Evolutionary conservation across 345 rosid genomes (phyloP), one percentile per base, ranked within the genome.

Genomic region (Euphorbia lathyris): DNA sequence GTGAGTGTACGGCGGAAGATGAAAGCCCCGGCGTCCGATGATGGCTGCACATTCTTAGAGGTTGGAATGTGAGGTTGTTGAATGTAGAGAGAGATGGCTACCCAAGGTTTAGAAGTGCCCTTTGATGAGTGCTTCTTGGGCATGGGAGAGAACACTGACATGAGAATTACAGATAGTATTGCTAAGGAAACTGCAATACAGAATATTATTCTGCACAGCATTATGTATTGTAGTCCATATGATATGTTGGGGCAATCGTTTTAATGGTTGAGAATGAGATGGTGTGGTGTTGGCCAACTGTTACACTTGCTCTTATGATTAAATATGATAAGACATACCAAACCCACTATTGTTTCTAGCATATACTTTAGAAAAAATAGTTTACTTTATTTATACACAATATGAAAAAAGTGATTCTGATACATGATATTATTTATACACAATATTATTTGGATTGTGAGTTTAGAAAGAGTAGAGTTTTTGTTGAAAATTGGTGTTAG

Each of bases 1-100:
- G 89, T 94, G 32, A 94, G 83, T 0, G 77, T 69, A 0, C 84
- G 86, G 48, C 83, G 96, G 68, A 88, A 94, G 58, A 85, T 75
- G 71, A 91, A 78, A 0, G 93, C 97, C 58, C 86, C 86, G 1
- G 74, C 75, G 8, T 23, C 66, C 3, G 78, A 9, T 43, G 42
- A 57, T 6, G 38, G 71, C n/a, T 66, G 67, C n/a, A 14, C 52
- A 27, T 70, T 36, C 0, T 23, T 50, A 0, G 86, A 72, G 38
- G 68, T 59, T 9, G 72, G 66, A 9, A 56, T 65, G 30, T 69
- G 70, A 0, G 86, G 91, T 58, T 86, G 95, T 25, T 91, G 90
- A 36, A 91, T 81, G 81, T 89, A 91, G 40, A 91, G 66, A 38
- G 97, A 89, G 23, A 93, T 75, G 67, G 93, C 84, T 3, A 89